Percentiles rank a stretch among this genome's conserved stretches.
These are phyloP conservation scores for Saturnispora zaruensis DNA, from an alignment of 805 yeast species.

Conservation along the genomic window DNA sequence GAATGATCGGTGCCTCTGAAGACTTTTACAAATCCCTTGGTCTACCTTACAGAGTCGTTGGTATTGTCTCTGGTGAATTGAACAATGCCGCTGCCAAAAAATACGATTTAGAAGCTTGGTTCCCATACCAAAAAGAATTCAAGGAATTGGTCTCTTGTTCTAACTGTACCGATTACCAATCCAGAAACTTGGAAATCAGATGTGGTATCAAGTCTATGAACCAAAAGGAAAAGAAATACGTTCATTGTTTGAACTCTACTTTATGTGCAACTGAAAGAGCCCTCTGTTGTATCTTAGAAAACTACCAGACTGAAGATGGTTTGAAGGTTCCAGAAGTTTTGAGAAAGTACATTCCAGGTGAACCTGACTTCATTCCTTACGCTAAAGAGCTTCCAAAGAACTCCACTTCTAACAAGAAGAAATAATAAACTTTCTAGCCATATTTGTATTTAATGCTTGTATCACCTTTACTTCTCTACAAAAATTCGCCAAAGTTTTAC, in stretches of 20 bases:
- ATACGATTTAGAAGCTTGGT: constrained; percentile 99
- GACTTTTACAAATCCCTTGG: constrained; percentile 88
- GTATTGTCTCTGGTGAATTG: constrained; percentile 96
- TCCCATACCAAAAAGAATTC: constrained; percentile 98
- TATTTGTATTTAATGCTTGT: constrained; percentile 1
- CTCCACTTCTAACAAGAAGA: constrained; percentile 70
- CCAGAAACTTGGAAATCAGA: constrained; percentile 96
- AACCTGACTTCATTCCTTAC: constrained; percentile 92
- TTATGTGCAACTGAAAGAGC: constrained; percentile 98
- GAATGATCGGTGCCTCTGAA: constrained; percentile 87
- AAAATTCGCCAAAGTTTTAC: background rate
- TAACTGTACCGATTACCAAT: constrained; percentile 98
- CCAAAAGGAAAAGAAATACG: constrained; percentile 94
- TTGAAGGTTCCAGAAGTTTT: constrained; percentile 88
- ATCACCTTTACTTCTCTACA: background rate
- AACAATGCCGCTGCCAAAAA: constrained; percentile 99
- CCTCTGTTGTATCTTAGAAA: constrained; percentile 91
- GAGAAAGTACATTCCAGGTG: constrained; percentile 95
- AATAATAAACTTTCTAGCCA: constrained; percentile 11
- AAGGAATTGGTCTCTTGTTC: constrained; percentile 98
- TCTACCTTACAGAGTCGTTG: constrained; percentile 93
- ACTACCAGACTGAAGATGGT: constrained; percentile 97
- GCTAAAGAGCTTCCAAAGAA: constrained; percentile 89
- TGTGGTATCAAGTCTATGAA: constrained; percentile 95
- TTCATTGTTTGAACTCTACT: constrained; percentile 96